Base-by-base conservation (phyloP, 495 filamentous ascomycete genomes). In the Lasiosphaeria hispida region DNA sequence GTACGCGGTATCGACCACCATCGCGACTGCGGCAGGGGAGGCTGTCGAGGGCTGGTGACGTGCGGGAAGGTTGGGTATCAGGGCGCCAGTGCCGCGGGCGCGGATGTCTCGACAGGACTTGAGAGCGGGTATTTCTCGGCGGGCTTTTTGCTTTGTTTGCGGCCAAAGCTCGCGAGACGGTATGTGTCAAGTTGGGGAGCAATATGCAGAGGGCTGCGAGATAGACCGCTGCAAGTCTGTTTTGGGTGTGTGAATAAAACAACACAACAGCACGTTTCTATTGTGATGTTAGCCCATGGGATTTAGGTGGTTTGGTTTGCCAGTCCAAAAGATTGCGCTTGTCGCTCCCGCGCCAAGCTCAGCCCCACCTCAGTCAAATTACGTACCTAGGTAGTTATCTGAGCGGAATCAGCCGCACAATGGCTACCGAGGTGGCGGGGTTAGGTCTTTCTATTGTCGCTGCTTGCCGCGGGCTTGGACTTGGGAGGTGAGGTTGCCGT, bases 1-100 rank as follows among this genome's bases (percentile, higher is more conserved):
- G 74, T 94, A 94, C 53, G 82, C 75, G 19, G 89, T 92, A 66
- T 94, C 90, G 53, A 86, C 89, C 58, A 93, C 90, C 89, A 93
- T 93, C 60, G 60, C 78, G 67, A 39, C 43, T 14, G 35, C 40
- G 6, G 43, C 30, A 4, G 30, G 36, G 30, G 19, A 7, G 19
- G 42, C 30, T 38, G 30, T 52, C 14, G 48, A 57, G 30, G 30
- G 39, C 39, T 15, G 38, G 14, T 19, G 38, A 44, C 23, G 44
- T 33, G 15, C 10, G n/a, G 18, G 17, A 30, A 33, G 1, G 23
- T 50, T 5, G 23, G 49, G 10, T 34, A 34, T 44, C 7, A 14
- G 37, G n/a, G 45, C 11, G 9, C 23, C 19, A 8, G 17, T 53
- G 14, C 41, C 17, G 48, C 48, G 30, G 18, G 43, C 43, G 18